Evolutionary conservation across 2,329 filamentous ascomycete genomes (phyloP).

Genomic region (Atkinsonella texensis): DNA sequence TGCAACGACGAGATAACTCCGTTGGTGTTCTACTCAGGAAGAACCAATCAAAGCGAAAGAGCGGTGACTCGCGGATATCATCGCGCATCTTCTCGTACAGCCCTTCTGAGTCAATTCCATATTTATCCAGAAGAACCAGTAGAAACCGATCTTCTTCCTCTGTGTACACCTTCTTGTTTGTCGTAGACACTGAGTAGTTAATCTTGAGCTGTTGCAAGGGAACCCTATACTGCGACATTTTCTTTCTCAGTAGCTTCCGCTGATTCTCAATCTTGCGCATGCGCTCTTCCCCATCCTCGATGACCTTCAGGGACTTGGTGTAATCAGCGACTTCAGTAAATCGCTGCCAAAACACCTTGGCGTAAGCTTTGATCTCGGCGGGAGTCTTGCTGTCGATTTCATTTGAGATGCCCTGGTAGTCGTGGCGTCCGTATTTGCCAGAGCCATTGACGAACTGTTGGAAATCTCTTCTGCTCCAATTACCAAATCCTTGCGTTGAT

Average conservation of each 20-base stretch:
- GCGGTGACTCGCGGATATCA: constrained; percentile 83
- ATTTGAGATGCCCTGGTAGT: constrained; percentile 72
- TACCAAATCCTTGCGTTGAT: constrained; percentile 73
- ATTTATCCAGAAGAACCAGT: constrained; percentile 82
- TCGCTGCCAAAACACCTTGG: constrained; percentile 92
- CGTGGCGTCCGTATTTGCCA: constrained; percentile 78
- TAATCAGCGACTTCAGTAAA: constrained; percentile 86
- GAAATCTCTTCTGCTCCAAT: constrained; percentile 97
- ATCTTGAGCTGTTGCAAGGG: constrained; percentile 96
- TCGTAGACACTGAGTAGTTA: constrained; percentile 97
- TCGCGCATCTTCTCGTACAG: constrained; percentile 94
- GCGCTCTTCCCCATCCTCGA: constrained; percentile 88
- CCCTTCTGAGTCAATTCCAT: constrained; percentile 80
- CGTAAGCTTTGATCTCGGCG: constrained; percentile 78
- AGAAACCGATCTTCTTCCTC: constrained; percentile 97
- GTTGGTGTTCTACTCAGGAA: constrained; percentile 89
- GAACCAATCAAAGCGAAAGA: constrained; percentile 99
- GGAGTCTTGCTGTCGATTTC: constrained; percentile 87
- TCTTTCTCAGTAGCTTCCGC: constrained; percentile 84
- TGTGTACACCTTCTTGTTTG: constrained; percentile 99
- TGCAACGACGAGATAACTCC: constrained; percentile 85
- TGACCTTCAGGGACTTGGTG: constrained; percentile 74
- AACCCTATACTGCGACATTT: constrained; percentile 93
- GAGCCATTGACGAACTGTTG: constrained; percentile 96
- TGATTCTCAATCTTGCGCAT: constrained; percentile 83